phyloP scores from a whole-genome alignment of 306 rosid species.

The Adenanthera pavonina region DNA sequence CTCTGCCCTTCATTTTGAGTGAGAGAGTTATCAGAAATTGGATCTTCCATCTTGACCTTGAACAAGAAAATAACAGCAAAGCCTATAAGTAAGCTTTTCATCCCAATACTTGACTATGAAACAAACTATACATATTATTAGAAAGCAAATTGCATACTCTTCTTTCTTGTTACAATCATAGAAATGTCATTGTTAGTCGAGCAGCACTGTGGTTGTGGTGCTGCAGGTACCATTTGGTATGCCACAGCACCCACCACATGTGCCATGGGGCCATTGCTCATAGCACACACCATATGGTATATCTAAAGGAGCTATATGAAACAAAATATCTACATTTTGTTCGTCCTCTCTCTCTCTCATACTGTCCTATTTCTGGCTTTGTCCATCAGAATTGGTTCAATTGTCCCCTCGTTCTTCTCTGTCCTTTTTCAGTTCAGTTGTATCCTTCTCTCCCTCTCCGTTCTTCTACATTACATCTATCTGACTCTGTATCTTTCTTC shows the following conservation, averaged over 20 bases:
- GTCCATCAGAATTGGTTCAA: not conserved
- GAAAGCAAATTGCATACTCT: constrained; percentile 14
- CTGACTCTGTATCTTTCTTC: not conserved
- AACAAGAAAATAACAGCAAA: constrained; percentile 32
- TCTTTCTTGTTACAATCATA: not conserved
- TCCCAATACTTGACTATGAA: constrained; percentile 11
- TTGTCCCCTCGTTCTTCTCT: not conserved
- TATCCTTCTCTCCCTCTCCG: not conserved
- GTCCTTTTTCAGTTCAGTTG: not conserved
- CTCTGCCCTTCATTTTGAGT: constrained; percentile 49
- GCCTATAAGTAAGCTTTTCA: constrained; percentile 10
- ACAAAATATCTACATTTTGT: not conserved
- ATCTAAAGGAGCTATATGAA: not conserved
- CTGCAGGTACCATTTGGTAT: not conserved
- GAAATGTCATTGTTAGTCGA: not conserved
- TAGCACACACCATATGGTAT: not conserved
- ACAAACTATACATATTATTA: constrained; percentile 1
- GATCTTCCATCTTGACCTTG: constrained; percentile 72
- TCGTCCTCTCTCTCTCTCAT: not conserved
- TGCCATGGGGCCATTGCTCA: not conserved
- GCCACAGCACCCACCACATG: not conserved
- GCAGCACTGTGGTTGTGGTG: not conserved
- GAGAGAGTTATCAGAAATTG: constrained; percentile 34
- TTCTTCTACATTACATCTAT: not conserved
- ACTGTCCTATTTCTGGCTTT: not conserved